Base-by-base conservation (phyloP, 1,139 yeast species). In the Tardiomyces digboiensis region DNA sequence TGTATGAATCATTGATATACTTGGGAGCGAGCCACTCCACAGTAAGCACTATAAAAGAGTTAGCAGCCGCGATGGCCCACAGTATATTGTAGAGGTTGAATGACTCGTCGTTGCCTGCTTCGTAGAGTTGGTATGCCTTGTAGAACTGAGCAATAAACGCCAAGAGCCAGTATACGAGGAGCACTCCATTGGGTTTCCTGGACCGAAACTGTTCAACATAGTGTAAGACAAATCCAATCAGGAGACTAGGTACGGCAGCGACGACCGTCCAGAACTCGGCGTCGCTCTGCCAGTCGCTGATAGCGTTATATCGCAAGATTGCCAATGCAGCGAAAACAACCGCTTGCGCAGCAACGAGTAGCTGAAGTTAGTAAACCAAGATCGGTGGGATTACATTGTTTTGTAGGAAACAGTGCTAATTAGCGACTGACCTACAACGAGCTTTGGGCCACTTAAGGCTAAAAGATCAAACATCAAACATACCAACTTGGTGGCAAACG, bases 141-240 rank as follows among this genome's bases (percentile, higher is more conserved):
- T 49, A 44, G 18, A 46, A 74, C 63, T 26, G 69, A 45, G 70
- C 72, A 29, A 72, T 54, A 1, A 73, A 51, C 42, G 75, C 71
- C 46, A 80, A 70, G 42, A 85, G 67, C 96, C 97, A 89, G 64
- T 77, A 91, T 51, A 83, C 72, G 39, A 91, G 71, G 40, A 88
- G 65, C 0, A 77, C 72, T 2, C 94, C 83, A 54, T 75, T 76
- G 1, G 97, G 80, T 38, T 85, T 75, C 29, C 66, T 66, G 7
- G 80, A 60, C 56, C 84, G 77, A 60, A 74, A 76, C 56, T 78
- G 82, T 59, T 89, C 97, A 44, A 84, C 60, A 61, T 80, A 82
- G 52, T 85, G 86, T 36, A 86, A 66, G 2, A 67, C 66, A 19
- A 76, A 60, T 0, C 80, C 80, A 3, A 82, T 71, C 2, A 70